phyloP scores from a whole-genome alignment of 169 alveolate genomes.

The Plasmodium chabaudi region DNA sequence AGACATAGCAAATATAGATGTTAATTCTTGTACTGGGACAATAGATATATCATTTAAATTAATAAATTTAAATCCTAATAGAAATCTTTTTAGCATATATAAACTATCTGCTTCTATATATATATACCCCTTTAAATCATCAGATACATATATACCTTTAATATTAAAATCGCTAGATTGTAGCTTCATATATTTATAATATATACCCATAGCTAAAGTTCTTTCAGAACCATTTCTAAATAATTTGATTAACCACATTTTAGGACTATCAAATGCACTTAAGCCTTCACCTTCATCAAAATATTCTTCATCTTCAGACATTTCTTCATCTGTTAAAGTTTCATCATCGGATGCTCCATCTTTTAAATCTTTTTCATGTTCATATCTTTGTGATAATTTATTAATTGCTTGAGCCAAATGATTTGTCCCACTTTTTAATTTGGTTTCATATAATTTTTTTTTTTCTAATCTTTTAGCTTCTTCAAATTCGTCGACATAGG shows the following conservation, averaged over 20 bases:
- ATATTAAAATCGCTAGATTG: constrained; percentile 84
- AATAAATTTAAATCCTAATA: constrained; percentile 85
- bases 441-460: constrained; percentile 79
- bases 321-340: constrained; percentile 79
- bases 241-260: constrained; percentile 88
- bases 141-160: constrained; percentile 88
- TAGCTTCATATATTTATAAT: constrained; percentile 84
- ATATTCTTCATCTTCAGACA: constrained; percentile 61
- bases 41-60: constrained; percentile 83
- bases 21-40: constrained; percentile 88
- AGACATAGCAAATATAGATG: constrained; percentile 87
- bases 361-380: constrained; percentile 83
- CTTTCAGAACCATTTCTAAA: constrained; percentile 82
- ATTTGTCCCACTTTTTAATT: constrained; percentile 87
- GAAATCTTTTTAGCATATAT: constrained; percentile 83
- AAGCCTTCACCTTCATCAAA: constrained; percentile 40
- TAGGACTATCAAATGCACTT: constrained; percentile 84
- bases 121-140: constrained; percentile 84
- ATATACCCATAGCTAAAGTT: constrained; percentile 84
- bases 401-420: constrained; percentile 88
- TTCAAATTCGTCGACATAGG: constrained; percentile 85
- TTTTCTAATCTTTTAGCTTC: constrained; percentile 84
- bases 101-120: constrained; percentile 90
- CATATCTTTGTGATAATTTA: constrained; percentile 87
- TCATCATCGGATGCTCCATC: constrained; percentile 80